Conservation (phyloP, 2,329 filamentous ascomycete genomes). For the Penicillium sumatraense region DNA sequence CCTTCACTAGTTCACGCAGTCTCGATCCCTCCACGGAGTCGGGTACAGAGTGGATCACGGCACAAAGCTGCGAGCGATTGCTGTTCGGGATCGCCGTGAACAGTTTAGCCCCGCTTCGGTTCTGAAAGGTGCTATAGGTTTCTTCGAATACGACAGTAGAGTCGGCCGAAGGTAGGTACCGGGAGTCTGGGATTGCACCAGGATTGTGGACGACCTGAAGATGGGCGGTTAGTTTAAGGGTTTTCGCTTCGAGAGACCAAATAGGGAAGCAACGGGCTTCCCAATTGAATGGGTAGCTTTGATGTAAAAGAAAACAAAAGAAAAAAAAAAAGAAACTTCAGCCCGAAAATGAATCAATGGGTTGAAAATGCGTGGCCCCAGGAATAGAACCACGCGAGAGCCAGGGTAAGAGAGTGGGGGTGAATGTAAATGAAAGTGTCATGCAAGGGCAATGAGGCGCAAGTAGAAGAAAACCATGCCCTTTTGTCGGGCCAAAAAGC, state of each 20-base stretch:
- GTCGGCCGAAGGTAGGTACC: constrained; percentile 48
- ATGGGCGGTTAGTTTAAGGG: constrained; percentile 18
- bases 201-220: constrained; percentile 52
- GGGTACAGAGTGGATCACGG: constrained; percentile 46
- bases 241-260: constrained; percentile 7
- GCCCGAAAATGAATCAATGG: background rate
- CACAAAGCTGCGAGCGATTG: constrained; percentile 38
- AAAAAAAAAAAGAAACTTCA: no score
- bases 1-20: constrained; percentile 39
- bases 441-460: background rate
- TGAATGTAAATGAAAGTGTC: background rate
- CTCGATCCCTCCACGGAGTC: constrained; percentile 33
- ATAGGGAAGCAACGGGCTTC: constrained; percentile 3
- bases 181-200: constrained; percentile 47
- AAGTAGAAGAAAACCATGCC: background rate
- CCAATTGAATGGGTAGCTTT: background rate
- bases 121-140: constrained; percentile 44
- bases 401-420: background rate
- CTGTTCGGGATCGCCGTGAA: constrained; percentile 38
- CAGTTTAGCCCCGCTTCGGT: constrained; percentile 35
- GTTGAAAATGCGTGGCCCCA: background rate
- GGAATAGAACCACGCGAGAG: constrained; percentile 5
- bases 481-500: background rate
- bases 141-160: constrained; percentile 54
- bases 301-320: no score